A percentile compares a stretch with the other conserved stretches of the same genome.
Conservation (phyloP, 768 basidiomycete species). For the Pleurotus ostreatus region DNA sequence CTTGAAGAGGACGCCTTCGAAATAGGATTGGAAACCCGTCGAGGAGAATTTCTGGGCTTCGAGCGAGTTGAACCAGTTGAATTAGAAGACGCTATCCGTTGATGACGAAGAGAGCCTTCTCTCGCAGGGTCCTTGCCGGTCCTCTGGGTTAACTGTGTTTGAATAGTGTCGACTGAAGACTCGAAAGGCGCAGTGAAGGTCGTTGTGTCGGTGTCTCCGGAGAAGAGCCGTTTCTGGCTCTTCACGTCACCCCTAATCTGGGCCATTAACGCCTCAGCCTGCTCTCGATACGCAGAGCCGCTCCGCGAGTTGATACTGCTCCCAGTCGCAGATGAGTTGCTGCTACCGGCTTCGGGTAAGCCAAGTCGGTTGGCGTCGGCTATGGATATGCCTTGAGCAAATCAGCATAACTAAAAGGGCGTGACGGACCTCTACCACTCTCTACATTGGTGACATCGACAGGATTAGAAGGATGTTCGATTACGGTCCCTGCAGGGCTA, state of each 20-base stretch:
- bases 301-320: conserved; percentile 31
- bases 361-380: conserved; percentile 27
- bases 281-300: conserved; percentile 53
- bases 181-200: conserved; percentile 36
- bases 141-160: not conserved
- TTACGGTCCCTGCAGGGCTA: conserved; percentile 18
- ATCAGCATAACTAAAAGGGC: no score
- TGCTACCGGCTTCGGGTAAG: conserved; percentile 25
- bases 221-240: conserved; percentile 68
- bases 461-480: not conserved
- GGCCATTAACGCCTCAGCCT: conserved; percentile 80
- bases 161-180: conserved; percentile 13
- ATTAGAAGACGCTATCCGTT: conserved; percentile 31
- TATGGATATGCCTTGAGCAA: conserved; percentile 22
- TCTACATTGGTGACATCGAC: no score
- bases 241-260: conserved; percentile 81
- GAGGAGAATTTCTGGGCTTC: conserved; percentile 18
- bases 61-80: conserved; percentile 20
- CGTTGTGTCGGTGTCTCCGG: conserved; percentile 52
- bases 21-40: not conserved
- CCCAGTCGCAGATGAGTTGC: conserved; percentile 42
- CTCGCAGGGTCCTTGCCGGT: conserved; percentile 30
- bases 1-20: not conserved
- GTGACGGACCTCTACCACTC: no score
- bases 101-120: conserved; percentile 22